Evolutionary conservation across 345 rosid species (phyloP), one percentile per base, ranked within the genome.

Genomic region (Syzygium jambos): DNA sequence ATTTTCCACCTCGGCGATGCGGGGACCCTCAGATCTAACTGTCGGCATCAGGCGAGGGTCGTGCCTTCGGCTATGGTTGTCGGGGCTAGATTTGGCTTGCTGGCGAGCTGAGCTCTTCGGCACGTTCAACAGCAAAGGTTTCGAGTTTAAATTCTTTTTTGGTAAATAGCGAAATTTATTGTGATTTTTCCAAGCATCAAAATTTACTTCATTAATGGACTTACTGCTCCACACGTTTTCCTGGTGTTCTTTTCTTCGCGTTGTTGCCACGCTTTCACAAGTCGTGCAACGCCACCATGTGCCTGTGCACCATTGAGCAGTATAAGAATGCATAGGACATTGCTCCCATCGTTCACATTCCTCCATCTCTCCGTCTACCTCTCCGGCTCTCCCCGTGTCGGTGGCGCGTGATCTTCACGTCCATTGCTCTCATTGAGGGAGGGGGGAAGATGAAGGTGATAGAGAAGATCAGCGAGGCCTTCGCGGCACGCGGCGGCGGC

Each of bases 391-490:
- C 27, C 4, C 59, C 23, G 46, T 10, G 82, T 38, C 25, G 82
- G 82, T 19, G 23, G 46, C 22, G 49, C 82, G 22, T 38, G 82
- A 5, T 10, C 49, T 73, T 73, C 49, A 0, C 82, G 49, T 38
- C 49, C 82, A 5, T 73, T 5, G 0, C 73, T 5, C 6, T 38
- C 38, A n/a, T 29, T 6, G 38, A n/a, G 9, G 73, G 73, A 13
- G 38, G 38, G 38, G 86, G 78, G 73, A 38, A 73, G 49, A 98
- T 98, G 99, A 98, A 96, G 95, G 99, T 95, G 51, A 93, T 98
- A 22, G 97, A 95, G 41, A 98, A 95, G 93, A 94, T 98, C 49
- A 91, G 89, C 17, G 91, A 91, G 16, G 87, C 90, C 14, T 85
- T 89, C 11, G 89, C 54, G 77, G 52, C 17, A 15, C 49, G 25